Evolutionary conservation across 257 asterid genomes (phyloP).

Genomic region (Solanum chaucha): DNA sequence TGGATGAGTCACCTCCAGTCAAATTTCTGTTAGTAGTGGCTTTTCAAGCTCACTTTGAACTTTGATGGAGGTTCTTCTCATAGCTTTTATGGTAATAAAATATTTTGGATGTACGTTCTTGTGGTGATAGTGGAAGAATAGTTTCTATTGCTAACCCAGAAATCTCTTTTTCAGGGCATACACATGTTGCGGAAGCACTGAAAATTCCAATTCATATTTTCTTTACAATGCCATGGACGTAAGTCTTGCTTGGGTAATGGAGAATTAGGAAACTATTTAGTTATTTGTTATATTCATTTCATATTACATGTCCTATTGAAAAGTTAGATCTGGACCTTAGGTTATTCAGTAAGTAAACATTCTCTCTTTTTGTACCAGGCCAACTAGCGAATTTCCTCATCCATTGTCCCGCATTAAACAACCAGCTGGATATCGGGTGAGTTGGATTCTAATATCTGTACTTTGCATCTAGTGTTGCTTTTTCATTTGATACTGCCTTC

Average conservation of each 20-base stretch:
- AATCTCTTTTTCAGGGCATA: slow-evolving; percentile 55
- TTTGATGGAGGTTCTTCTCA: background rate
- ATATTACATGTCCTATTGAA: slow-evolving; percentile 4
- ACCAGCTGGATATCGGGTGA: slow-evolving; percentile 89
- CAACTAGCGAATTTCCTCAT: slow-evolving; percentile 96
- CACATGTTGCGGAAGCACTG: slow-evolving; percentile 91
- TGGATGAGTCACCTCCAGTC: background rate
- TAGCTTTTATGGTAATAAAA: background rate
- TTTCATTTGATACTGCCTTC: background rate
- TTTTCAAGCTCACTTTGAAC: background rate
- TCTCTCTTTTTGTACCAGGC: slow-evolving; percentile 41
- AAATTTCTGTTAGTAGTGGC: background rate
- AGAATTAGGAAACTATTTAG: background rate
- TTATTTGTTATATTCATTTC: background rate
- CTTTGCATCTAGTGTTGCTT: slow-evolving; percentile 2
- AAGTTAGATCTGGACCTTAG: background rate
- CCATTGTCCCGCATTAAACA: slow-evolving; percentile 97
- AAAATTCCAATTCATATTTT: slow-evolving; percentile 81
- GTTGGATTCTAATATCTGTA: slow-evolving; percentile 13
- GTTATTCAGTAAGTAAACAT: background rate
- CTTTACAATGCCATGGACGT: slow-evolving; percentile 99
- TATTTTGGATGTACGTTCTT: background rate
- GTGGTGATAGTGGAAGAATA: background rate
- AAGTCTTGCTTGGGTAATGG: slow-evolving; percentile 31
- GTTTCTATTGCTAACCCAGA: slow-evolving; percentile 5